A percentile compares a stretch with the other conserved stretches of the same genome.
Conservation (phyloP, 2,329 filamentous ascomycete genomes). For the Huntiella savannae region DNA sequence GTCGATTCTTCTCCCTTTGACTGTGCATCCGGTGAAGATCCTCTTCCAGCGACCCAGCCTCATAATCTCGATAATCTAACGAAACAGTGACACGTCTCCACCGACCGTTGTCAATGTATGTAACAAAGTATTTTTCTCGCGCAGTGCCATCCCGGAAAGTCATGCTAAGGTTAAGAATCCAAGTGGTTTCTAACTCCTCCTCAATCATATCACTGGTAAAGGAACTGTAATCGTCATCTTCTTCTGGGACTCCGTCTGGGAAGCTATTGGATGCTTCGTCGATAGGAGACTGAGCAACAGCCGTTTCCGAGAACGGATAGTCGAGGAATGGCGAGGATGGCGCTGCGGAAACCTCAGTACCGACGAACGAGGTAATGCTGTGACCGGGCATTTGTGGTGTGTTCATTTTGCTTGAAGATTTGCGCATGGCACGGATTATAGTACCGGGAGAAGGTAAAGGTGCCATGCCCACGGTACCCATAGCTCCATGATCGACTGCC, state of each 20-base stretch:
- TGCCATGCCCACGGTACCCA: not conserved
- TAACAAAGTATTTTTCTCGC: conserved; percentile 95
- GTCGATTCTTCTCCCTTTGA: conserved; percentile 79
- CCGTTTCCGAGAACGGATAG: not conserved
- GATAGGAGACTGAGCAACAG: not conserved
- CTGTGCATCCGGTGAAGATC: conserved; percentile 61
- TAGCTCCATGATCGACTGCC: not conserved
- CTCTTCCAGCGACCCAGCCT: conserved; percentile 64
- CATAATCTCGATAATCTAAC: conserved; percentile 71
- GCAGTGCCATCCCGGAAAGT: conserved; percentile 86
- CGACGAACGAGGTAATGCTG: not conserved
- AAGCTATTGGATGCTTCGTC: not conserved
- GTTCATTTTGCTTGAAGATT: not conserved
- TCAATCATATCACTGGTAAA: conserved; percentile 34
- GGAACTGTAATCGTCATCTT: conserved; percentile 3
- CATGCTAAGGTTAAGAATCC: conserved; percentile 98
- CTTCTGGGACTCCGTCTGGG: conserved; percentile 1
- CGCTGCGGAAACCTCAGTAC: not conserved
- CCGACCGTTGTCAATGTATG: conserved; percentile 63
- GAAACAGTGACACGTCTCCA: conserved; percentile 88
- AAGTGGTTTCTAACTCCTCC: conserved; percentile 67
- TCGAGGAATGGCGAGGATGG: conserved; percentile 5
- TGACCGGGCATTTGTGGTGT: not conserved
- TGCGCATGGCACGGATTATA: not conserved
- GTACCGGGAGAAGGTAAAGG: not conserved